A percentile compares a stretch with the other conserved stretches of the same genome.
phyloP scores from a whole-genome alignment of 306 rosid genomes.

The Boehmeria nivea region DNA sequence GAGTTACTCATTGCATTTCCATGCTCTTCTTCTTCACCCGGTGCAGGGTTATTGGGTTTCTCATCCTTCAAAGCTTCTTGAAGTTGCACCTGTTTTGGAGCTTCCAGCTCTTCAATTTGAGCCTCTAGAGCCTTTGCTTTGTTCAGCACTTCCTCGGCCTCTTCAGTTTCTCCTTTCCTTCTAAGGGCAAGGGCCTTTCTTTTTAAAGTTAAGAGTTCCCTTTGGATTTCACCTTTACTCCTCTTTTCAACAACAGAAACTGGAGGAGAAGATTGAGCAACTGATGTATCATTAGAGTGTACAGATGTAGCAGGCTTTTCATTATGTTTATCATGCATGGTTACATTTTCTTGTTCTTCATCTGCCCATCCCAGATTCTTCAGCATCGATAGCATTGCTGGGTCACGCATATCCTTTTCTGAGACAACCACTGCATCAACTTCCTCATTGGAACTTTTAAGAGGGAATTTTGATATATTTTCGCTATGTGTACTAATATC shows the following conservation, averaged over 20 bases:
- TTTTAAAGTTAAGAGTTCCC: constrained; percentile 77
- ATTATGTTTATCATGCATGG: constrained; percentile 24
- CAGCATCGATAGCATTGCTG: constrained; percentile 49
- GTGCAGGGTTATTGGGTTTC: constrained; percentile 26
- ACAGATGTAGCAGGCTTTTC: constrained; percentile 13
- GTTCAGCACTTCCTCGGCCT: constrained; percentile 62
- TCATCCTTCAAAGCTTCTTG: constrained; percentile 28
- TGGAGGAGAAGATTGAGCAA: constrained; percentile 33
- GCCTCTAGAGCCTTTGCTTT: constrained; percentile 59
- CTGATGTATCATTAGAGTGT: constrained; percentile 17
- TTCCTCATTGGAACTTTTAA: constrained; percentile 37
- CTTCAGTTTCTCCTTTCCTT: constrained; percentile 71
- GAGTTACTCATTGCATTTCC: too few species aligned
- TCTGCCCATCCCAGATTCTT: constrained; percentile 65
- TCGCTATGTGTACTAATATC: constrained; percentile 28
- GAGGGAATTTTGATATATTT: constrained; percentile 20
- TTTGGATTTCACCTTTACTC: constrained; percentile 73
- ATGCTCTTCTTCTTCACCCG: too few species aligned
- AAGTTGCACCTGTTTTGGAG: constrained; percentile 28
- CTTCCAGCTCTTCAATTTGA: constrained; percentile 54
- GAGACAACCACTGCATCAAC: constrained; percentile 37
- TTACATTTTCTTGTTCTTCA: constrained; percentile 29
- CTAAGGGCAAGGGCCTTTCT: constrained; percentile 68
- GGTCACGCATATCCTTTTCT: constrained; percentile 63
- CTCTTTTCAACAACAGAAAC: constrained; percentile 38